These are phyloP conservation scores for Herpetomonas muscarum DNA, from an alignment of 208 protist genomes.

Conservation along the genomic window DNA sequence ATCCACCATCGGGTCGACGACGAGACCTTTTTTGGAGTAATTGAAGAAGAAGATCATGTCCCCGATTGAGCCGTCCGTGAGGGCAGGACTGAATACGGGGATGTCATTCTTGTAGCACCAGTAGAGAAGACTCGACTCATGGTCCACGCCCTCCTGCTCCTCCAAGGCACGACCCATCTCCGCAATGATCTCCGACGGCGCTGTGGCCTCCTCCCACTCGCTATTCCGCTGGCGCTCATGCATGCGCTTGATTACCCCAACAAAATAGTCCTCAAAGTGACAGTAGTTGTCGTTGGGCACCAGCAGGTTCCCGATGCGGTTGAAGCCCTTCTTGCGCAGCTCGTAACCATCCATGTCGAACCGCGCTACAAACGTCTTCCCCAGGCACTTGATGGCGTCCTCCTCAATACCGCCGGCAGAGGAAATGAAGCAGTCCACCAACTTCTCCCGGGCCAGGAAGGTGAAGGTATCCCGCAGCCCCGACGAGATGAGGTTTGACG, in stretches of 20 bases:
- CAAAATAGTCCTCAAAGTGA: conserved; percentile 99
- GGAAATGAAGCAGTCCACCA: conserved; percentile 97
- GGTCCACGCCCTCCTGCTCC: conserved; percentile 59
- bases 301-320: conserved; percentile 99
- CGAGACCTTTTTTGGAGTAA: conserved; percentile 95
- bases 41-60: conserved; percentile 99
- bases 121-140: conserved; percentile 96
- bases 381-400: conserved; percentile 99
- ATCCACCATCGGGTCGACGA: conserved; percentile 94
- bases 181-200: conserved; percentile 96
- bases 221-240: conserved; percentile 87
- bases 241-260: conserved; percentile 94
- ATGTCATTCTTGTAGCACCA: conserved; percentile 99
- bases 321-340: conserved; percentile 91
- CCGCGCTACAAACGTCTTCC: conserved; percentile 92
- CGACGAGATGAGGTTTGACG: conserved; percentile 99
- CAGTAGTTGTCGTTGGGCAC: conserved; percentile 99
- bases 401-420: conserved; percentile 99
- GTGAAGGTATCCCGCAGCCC: conserved; percentile 98
- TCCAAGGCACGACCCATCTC: conserved; percentile 93
- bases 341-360: conserved; percentile 92
- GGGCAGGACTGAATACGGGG: conserved; percentile 98
- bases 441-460: conserved; percentile 94
- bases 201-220: conserved; percentile 61
- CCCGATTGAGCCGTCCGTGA: conserved; percentile 99